Evolutionary conservation across 1,139 yeast genomes (phyloP).

Genomic region (Yamadazyma diospyri): DNA sequence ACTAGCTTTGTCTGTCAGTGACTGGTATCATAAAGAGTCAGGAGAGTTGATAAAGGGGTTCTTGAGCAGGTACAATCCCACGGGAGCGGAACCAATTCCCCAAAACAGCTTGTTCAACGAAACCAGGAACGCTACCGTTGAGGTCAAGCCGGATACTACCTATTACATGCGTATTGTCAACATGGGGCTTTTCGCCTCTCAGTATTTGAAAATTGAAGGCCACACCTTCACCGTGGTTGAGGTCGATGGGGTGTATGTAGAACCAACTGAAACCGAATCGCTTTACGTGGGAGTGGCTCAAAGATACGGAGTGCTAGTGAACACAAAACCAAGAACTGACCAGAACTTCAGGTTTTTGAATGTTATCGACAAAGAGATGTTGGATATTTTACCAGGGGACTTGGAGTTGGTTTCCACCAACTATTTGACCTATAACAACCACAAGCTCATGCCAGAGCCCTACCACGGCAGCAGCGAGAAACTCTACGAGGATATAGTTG

Average conservation of each 20-base stretch:
- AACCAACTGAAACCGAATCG: constrained; percentile 55
- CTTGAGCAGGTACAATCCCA: constrained; percentile 75
- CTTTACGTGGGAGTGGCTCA: constrained; percentile 75
- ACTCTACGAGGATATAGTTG: constrained; percentile 25
- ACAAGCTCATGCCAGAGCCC: constrained; percentile 39
- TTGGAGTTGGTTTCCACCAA: constrained; percentile 68
- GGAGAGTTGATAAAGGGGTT: constrained; percentile 52
- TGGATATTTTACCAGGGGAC: constrained; percentile 66
- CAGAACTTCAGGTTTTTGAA: constrained; percentile 77
- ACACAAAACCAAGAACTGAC: constrained; percentile 58
- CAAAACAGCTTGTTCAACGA: constrained; percentile 75
- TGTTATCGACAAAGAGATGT: constrained; percentile 71
- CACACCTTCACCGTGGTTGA: constrained; percentile 81
- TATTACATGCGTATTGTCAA: constrained; percentile 76
- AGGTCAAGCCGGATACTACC: constrained; percentile 74
- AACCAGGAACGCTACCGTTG: constrained; percentile 65
- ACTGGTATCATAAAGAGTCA: constrained; percentile 78
- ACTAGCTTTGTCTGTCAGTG: constrained; percentile 60
- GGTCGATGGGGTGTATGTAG: constrained; percentile 76
- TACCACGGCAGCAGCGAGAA: constrained; percentile 9
- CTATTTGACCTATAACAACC: constrained; percentile 56
- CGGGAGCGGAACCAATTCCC: constrained; percentile 97
- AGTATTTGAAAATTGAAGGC: constrained; percentile 80
- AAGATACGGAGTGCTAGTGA: constrained; percentile 69
- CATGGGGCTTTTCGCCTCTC: constrained; percentile 84